Percentiles rank a stretch among this genome's conserved stretches.
Evolutionary conservation across 306 rosid species (phyloP).

Genomic region (Cucurbita moschata): DNA sequence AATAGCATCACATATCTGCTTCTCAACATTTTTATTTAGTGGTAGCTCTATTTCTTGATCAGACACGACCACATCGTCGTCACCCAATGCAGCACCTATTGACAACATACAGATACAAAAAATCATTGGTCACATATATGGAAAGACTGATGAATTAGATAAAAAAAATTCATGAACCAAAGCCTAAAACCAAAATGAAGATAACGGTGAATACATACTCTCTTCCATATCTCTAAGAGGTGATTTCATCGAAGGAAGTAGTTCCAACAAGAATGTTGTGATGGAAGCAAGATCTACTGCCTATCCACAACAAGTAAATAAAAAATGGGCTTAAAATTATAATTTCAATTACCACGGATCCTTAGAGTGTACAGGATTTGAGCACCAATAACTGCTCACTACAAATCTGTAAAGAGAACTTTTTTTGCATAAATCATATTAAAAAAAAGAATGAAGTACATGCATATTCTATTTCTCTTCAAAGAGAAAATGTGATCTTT

Average conservation of each 20-base stretch:
- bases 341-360: background rate
- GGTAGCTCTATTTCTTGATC: slow-evolving; percentile 46
- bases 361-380: background rate
- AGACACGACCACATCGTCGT: slow-evolving; percentile 43
- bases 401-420: background rate
- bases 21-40: slow-evolving; percentile 51
- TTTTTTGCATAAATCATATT: background rate
- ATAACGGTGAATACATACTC: slow-evolving; percentile 27
- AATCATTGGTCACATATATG: background rate
- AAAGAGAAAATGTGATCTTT: background rate
- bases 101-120: background rate
- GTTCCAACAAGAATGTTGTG: slow-evolving; percentile 60
- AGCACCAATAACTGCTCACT: background rate
- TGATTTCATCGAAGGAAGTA: slow-evolving; percentile 57
- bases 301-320: slow-evolving; percentile 22
- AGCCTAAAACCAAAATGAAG: background rate
- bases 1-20: slow-evolving; percentile 64
- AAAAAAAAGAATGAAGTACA: background rate
- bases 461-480: background rate
- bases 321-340: slow-evolving; percentile 5
- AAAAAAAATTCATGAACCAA: background rate
- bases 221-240: slow-evolving; percentile 27
- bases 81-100: slow-evolving; percentile 49
- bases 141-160: background rate
- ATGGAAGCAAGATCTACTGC: slow-evolving; percentile 79